A percentile compares a stretch with the other conserved stretches of the same genome.
Conservation (phyloP, 169 alveolate species). For the Eimeria maxima region DNA sequence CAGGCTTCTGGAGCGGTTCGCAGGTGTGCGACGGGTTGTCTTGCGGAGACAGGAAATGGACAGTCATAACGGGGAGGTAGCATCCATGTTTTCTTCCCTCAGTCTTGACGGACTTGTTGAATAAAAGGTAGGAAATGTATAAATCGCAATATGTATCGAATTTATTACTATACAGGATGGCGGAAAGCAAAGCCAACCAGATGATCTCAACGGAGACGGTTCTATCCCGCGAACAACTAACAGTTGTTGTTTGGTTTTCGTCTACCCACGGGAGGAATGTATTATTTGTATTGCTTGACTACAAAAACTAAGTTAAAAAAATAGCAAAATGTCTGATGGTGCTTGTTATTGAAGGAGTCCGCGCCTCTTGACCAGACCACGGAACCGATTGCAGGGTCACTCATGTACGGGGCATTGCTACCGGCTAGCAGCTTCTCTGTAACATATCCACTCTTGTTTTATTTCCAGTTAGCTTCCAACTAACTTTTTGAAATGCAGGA, state of each 20-base stretch:
- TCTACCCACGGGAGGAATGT: background rate
- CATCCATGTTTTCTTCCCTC: background rate
- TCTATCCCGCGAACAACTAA: background rate
- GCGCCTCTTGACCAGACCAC: constrained; percentile 14
- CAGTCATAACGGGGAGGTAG: background rate
- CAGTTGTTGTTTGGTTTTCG: background rate
- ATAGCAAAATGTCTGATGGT: background rate
- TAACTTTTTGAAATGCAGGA: background rate
- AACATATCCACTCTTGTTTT: background rate
- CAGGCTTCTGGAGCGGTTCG: background rate
- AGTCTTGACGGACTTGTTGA: background rate
- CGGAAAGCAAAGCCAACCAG: background rate
- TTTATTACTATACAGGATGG: background rate
- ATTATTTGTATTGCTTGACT: background rate
- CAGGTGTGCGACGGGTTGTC: background rate
- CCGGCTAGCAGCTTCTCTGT: background rate
- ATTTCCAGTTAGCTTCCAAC: background rate
- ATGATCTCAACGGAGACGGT: background rate
- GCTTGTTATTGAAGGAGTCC: background rate
- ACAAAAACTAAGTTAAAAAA: background rate
- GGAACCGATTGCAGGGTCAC: background rate
- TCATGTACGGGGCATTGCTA: background rate
- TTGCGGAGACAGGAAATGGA: background rate
- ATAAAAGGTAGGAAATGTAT: background rate
- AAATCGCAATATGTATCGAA: background rate